A percentile compares a stretch with the other conserved stretches of the same genome.
Evolutionary conservation across 495 filamentous ascomycete species (phyloP).

Genomic region (Aspergillus haitiensis): DNA sequence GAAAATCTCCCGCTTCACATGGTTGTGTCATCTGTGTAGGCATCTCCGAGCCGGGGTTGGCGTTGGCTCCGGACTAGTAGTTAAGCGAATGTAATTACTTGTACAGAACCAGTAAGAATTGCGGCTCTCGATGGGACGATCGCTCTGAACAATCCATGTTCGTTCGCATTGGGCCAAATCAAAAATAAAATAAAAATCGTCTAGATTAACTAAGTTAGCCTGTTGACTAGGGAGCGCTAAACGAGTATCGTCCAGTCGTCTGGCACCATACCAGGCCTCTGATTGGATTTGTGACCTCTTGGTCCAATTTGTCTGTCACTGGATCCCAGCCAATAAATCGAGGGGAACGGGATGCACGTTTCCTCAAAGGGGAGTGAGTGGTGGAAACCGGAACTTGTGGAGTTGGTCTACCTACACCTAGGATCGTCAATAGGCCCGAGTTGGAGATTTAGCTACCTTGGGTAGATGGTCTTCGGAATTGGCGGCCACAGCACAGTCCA

Average conservation of each 20-base stretch:
- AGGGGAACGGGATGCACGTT: slow-evolving; percentile 19
- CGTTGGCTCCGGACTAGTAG: no score
- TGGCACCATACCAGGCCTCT: slow-evolving; percentile 16
- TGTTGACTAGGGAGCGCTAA: slow-evolving; percentile 20
- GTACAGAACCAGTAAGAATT: slow-evolving; percentile 6
- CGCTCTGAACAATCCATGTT: slow-evolving; percentile 16
- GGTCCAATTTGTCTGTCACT: slow-evolving; percentile 21
- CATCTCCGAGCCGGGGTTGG: no score
- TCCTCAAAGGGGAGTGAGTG: slow-evolving; percentile 15
- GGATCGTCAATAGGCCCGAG: slow-evolving; percentile 27
- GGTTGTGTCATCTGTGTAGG: no score
- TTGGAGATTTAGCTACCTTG: slow-evolving; percentile 13
- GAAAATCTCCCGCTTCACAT: no score
- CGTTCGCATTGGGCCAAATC: slow-evolving; percentile 16
- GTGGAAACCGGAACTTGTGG: slow-evolving; percentile 13
- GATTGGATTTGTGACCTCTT: slow-evolving; percentile 21
- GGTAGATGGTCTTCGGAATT: slow-evolving; percentile 19
- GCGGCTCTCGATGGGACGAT: slow-evolving; percentile 24
- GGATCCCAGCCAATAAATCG: slow-evolving; percentile 21
- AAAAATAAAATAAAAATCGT: not conserved
- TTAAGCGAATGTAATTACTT: not conserved
- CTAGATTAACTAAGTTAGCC: not conserved
- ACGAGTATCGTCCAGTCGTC: slow-evolving; percentile 22
- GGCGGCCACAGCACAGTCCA: slow-evolving; percentile 17
- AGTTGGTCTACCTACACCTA: slow-evolving; percentile 17